phyloP scores from a whole-genome alignment of 495 filamentous ascomycete species.

The Cercophora newfieldiana region DNA sequence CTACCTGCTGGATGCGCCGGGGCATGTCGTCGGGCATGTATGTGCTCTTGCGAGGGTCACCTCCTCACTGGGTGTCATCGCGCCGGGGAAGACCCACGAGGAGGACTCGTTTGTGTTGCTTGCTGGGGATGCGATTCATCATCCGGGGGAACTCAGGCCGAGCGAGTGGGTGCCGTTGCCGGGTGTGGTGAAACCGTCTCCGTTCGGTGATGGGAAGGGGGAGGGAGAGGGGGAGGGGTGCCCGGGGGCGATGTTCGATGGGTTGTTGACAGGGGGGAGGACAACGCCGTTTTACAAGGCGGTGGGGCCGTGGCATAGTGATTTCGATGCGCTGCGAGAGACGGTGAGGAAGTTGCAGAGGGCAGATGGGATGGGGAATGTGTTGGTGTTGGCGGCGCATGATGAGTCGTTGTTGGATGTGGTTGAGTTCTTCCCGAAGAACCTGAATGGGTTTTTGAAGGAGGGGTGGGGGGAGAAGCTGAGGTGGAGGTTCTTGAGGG shows the following conservation, averaged over 20 bases:
- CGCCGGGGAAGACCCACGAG: neutral
- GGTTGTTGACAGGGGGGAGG: neutral
- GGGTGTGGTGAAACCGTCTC: slow-evolving; percentile 40
- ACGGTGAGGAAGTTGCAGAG: slow-evolving; percentile 48
- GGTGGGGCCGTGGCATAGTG: slow-evolving; percentile 24
- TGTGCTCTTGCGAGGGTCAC: slow-evolving; percentile 57
- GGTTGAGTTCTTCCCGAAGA: slow-evolving; percentile 53
- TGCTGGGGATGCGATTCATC: slow-evolving; percentile 57
- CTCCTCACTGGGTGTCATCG: neutral
- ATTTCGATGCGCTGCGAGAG: slow-evolving; percentile 31
- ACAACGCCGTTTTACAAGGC: slow-evolving; percentile 41
- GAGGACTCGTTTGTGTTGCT: slow-evolving; percentile 55
- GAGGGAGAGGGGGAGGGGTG: slow-evolving; percentile 10
- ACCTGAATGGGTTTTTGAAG: slow-evolving; percentile 50
- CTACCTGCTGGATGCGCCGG: slow-evolving; percentile 58
- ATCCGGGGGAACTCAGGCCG: slow-evolving; percentile 55
- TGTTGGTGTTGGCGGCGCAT: slow-evolving; percentile 56
- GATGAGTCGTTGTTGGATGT: slow-evolving; percentile 48
- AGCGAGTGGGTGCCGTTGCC: slow-evolving; percentile 52
- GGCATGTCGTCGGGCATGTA: slow-evolving; percentile 59
- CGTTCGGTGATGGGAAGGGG: slow-evolving; percentile 34
- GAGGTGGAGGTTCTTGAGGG: slow-evolving; percentile 57
- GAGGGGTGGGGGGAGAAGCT: slow-evolving; percentile 52
- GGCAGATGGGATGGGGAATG: slow-evolving; percentile 51
- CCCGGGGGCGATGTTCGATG: neutral